Base-by-base conservation (phyloP, 2,329 filamentous ascomycete species). In the Macroventuria anomochaeta region DNA sequence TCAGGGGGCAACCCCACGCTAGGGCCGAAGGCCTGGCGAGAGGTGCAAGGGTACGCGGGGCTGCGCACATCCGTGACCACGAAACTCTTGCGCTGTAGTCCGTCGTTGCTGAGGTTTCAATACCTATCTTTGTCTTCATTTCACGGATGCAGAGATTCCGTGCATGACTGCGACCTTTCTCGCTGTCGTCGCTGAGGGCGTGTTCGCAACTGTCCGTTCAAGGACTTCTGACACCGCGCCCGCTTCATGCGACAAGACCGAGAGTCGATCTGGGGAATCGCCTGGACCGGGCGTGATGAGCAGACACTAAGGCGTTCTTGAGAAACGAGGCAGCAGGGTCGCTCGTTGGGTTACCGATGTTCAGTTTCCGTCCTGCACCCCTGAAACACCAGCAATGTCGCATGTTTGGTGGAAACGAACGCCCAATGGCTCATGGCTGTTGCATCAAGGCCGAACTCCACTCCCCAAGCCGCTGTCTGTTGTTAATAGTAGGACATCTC, bases 341-440 rank as follows among this genome's bases (percentile, higher is more conserved):
- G 51, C 53, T 53, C 52, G 59, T 67, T 67, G 62, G 63, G 62
- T 46, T 51, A 46, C 41, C 29, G 47, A 46, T 47, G 57, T 67
- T 62, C 58, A 53, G 55, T 64, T 56, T 53, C 56, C 47, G 42
- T 32, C 37, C 54, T 57, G 36, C 55, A 37, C 61, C 56, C 64
- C 61, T 69, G 65, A 70, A 68, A 69, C 68, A 44, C 42, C 53
- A 29, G 47, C 58, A 49, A 55, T 63, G 62, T 68, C 65, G 67
- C 68, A 69, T 62, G 52, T 61, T 39, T 63, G 59, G 59, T 51
- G 43, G 37, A 42, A 43, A 43, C 31, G 38, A 43, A 33, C 43
- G 39, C 25, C 38, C 29, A 36, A 39, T 49, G 26, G 38, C 31
- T 43, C 44, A 36, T 28, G 8, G 20, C 46, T 26, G 18, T 36